phyloP scores from a whole-genome alignment of 148 eudicot genomes.

The Linanthus parryae region DNA sequence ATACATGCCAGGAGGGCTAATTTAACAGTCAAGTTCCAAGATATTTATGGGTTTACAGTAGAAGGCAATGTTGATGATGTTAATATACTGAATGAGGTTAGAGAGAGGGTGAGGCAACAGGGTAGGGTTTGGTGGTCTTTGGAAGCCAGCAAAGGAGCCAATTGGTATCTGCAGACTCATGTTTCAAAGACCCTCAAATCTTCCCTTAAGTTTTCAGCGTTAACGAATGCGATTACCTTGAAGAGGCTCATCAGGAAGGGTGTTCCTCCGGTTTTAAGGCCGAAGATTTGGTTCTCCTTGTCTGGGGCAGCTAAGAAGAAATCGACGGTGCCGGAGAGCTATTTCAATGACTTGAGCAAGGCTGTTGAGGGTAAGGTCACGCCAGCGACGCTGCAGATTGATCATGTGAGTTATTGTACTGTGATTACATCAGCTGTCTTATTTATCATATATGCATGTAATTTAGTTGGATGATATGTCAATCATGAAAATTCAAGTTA shows the following conservation, averaged over 20 bases:
- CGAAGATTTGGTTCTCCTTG: constrained; percentile 75
- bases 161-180: constrained; percentile 73
- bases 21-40: constrained; percentile 74
- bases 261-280: constrained; percentile 70
- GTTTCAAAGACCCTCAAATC: constrained; percentile 44
- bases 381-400: constrained; percentile 82
- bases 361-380: constrained; percentile 75
- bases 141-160: constrained; percentile 70
- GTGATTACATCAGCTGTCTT: not conserved
- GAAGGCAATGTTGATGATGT: constrained; percentile 98
- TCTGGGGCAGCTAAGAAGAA: constrained; percentile 97
- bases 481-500: no score
- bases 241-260: constrained; percentile 81
- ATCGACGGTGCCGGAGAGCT: constrained; percentile 81
- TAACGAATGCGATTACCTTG: constrained; percentile 62
- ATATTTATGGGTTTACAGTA: constrained; percentile 74
- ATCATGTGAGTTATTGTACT: constrained; percentile 60
- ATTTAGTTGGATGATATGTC: no score
- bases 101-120: constrained; percentile 79
- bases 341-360: constrained; percentile 57
- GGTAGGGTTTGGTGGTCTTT: constrained; percentile 84
- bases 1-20: constrained; percentile 85
- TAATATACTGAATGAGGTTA: constrained; percentile 84
- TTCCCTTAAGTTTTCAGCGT: constrained; percentile 55
- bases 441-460: no score